A percentile compares a stretch with the other conserved stretches of the same genome.
These are phyloP conservation scores for Xylaria sp. DNA, from an alignment of 2,329 filamentous ascomycete species.

Conservation along the genomic window DNA sequence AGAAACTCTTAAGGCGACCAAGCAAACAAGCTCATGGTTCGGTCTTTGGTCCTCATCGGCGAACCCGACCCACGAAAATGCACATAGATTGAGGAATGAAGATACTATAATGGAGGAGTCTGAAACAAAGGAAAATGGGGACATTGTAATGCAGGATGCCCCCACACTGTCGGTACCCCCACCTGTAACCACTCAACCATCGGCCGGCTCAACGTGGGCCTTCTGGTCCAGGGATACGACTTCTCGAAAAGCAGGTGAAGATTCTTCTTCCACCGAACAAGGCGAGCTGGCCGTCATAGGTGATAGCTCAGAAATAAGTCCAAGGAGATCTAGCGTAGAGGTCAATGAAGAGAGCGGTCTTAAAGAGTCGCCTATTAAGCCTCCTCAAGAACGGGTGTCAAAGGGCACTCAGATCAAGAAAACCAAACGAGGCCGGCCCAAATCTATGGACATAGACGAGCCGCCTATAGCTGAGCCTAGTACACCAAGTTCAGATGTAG, in stretches of 20 bases:
- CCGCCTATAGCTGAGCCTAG: slow-evolving; percentile 51
- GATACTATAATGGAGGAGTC: slow-evolving; percentile 39
- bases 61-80: slow-evolving; percentile 32
- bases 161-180: slow-evolving; percentile 45
- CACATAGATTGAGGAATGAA: slow-evolving; percentile 36
- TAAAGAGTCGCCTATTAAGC: slow-evolving; percentile 51
- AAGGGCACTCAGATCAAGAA: slow-evolving; percentile 52
- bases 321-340: slow-evolving; percentile 59
- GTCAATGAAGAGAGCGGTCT: slow-evolving; percentile 51
- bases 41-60: slow-evolving; percentile 50
- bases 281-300: slow-evolving; percentile 69
- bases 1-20: slow-evolving; percentile 39
- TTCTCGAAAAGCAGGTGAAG: slow-evolving; percentile 51
- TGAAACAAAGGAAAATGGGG: slow-evolving; percentile 51
- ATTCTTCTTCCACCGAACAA: slow-evolving; percentile 50
- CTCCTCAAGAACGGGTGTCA: slow-evolving; percentile 45
- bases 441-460: slow-evolving; percentile 61
- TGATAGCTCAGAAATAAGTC: slow-evolving; percentile 67
- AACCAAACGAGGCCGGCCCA: slow-evolving; percentile 59
- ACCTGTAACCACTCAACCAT: slow-evolving; percentile 51
- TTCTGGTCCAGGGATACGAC: slow-evolving; percentile 77
- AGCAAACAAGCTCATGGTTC: slow-evolving; percentile 51
- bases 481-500: slow-evolving; percentile 50
- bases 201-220: slow-evolving; percentile 77
- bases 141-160: slow-evolving; percentile 59